These are phyloP conservation scores for Pyrenophora seminiperda DNA, from an alignment of 2,329 filamentous ascomycete species.

Conservation along the genomic window DNA sequence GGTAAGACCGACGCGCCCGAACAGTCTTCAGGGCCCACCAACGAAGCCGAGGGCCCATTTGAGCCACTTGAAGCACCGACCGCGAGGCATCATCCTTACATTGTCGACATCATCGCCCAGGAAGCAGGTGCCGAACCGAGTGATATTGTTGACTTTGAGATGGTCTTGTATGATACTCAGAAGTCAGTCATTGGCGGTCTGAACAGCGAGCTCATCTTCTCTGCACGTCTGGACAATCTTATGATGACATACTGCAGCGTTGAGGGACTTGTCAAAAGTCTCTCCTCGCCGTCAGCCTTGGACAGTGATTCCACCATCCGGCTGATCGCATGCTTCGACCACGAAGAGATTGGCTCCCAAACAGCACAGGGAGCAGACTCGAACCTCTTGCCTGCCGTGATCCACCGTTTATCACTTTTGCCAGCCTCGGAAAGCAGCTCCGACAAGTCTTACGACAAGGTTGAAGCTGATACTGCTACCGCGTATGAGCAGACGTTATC, in stretches of 20 bases:
- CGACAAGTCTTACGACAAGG: conserved; percentile 68
- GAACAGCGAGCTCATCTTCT: conserved; percentile 94
- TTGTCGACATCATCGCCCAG: conserved; percentile 82
- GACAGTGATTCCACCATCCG: conserved; percentile 81
- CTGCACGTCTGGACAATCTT: conserved; percentile 91
- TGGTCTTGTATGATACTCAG: conserved; percentile 96
- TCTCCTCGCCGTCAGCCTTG: conserved; percentile 67
- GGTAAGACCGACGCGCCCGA: conserved; percentile 59
- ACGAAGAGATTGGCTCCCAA: conserved; percentile 93
- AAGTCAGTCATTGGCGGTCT: conserved; percentile 86
- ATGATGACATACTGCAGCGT: conserved; percentile 96
- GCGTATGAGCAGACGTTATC: conserved; percentile 92
- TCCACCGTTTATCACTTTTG: conserved; percentile 83
- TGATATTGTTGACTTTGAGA: conserved; percentile 89
- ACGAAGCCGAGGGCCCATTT: conserved; percentile 57
- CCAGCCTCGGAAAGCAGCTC: conserved; percentile 64
- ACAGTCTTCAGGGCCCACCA: conserved; percentile 51
- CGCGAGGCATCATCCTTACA: conserved; percentile 85
- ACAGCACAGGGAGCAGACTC: conserved; percentile 94
- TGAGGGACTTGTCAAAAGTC: conserved; percentile 80
- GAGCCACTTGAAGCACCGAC: conserved; percentile 76
- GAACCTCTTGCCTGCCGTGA: conserved; percentile 84
- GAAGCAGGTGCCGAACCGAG: conserved; percentile 73
- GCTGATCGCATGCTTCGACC: conserved; percentile 92
- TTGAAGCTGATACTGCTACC: conserved; percentile 67